These are phyloP conservation scores for Aureobasidium musti DNA, from an alignment of 2,329 filamentous ascomycete species.

Conservation along the genomic window DNA sequence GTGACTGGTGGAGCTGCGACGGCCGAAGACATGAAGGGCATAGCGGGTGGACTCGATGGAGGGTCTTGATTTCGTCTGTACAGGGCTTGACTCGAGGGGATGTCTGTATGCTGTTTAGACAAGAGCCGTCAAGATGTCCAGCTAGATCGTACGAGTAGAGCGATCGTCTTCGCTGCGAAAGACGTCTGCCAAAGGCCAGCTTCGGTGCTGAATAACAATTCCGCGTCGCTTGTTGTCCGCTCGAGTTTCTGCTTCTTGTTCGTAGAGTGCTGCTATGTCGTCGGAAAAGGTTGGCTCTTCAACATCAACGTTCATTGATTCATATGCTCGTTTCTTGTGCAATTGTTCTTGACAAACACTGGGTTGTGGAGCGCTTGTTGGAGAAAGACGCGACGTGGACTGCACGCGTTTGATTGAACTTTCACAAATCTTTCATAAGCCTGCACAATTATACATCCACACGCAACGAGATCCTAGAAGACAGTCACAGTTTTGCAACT, in stretches of 20 bases:
- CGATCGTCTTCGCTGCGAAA: constrained; percentile 55
- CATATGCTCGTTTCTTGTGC: background rate
- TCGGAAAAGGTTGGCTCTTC: constrained; percentile 34
- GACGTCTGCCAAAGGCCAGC: constrained; percentile 50
- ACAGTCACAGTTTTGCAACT: background rate
- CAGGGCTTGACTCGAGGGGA: constrained; percentile 1
- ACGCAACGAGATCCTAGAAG: too few species aligned
- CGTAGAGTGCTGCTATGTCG: constrained; percentile 44
- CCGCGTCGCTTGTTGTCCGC: constrained; percentile 47
- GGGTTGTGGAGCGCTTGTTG: background rate
- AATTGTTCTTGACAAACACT: background rate
- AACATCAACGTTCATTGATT: constrained; percentile 17
- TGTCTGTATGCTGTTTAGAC: constrained; percentile 1
- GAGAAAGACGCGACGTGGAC: constrained; percentile 11
- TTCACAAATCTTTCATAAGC: background rate
- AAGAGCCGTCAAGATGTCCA: background rate
- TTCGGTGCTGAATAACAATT: constrained; percentile 55
- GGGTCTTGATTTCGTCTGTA: constrained; percentile 31
- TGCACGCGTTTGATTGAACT: constrained; percentile 6
- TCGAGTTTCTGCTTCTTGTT: constrained; percentile 51
- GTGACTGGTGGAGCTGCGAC: constrained; percentile 51
- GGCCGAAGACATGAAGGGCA: constrained; percentile 64
- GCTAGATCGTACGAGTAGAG: background rate
- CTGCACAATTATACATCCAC: too few species aligned
- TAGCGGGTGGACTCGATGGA: constrained; percentile 56